Evolutionary conservation across 768 basidiomycete genomes (phyloP).

Genomic region (Suillus subluteus): DNA sequence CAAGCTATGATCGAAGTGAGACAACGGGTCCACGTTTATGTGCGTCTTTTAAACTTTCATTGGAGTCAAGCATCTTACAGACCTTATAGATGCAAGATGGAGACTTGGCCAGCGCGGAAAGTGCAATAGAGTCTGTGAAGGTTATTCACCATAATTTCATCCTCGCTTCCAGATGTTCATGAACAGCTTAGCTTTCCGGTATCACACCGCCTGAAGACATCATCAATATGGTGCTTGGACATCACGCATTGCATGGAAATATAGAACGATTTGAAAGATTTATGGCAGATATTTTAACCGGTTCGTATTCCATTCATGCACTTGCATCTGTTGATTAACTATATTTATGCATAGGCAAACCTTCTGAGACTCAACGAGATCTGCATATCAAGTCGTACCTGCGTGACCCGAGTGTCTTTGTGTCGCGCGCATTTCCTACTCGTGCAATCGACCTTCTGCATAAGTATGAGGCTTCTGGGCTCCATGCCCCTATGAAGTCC

Average conservation of each 20-base stretch:
- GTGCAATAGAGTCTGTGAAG: constrained; percentile 56
- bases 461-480: constrained; percentile 64
- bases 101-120: constrained; percentile 54
- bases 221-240: constrained; percentile 50
- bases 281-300: constrained; percentile 44
- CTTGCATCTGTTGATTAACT: constrained; percentile 16
- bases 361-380: constrained; percentile 63
- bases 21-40: constrained; percentile 46
- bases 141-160: constrained; percentile 30
- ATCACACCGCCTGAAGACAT: constrained; percentile 44
- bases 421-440: constrained; percentile 51
- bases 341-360: constrained; percentile 28
- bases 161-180: constrained; percentile 1
- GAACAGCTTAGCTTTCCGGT: constrained; percentile 43
- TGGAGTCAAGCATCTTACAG: constrained; percentile 7
- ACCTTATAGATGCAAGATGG: constrained; percentile 45
- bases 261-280: constrained; percentile 48
- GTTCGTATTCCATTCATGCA: constrained; percentile 35
- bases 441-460: constrained; percentile 72
- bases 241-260: constrained; percentile 53
- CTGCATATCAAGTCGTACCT: constrained; percentile 75
- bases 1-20: constrained; percentile 20
- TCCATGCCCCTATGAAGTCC: constrained; percentile 70
- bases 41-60: constrained; percentile 32
- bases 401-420: constrained; percentile 11